Evolutionary conservation across 2,329 filamentous ascomycete genomes (phyloP), one percentile per base, ranked within the genome.

Genomic region (Sarocladiaceae sp.): DNA sequence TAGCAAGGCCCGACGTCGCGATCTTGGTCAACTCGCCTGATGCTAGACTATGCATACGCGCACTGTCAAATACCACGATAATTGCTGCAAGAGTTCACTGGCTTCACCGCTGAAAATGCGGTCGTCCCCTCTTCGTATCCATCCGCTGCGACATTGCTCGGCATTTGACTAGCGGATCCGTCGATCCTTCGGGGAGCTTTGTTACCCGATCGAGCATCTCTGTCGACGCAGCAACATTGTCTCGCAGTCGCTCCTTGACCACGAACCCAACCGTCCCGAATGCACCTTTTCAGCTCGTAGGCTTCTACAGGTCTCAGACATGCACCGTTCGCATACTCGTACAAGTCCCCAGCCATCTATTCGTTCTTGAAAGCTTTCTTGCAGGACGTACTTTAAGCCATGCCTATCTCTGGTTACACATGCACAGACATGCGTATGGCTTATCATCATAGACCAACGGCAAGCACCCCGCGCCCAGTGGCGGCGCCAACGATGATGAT

Each of bases 221-320:
- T 31, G 11, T 31, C 26, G 44, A 8, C 33, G 20, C 23, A n/a
- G 15, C n/a, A 25, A 18, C 13, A 22, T 29, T 42, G 26, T 48
- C 26, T 33, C 10, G 7, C 25, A 20, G 44, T 48, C 23, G 40
- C 40, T 12, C 26, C 3, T 33, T 26, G 22, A n/a, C 12, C 13
- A n/a, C 40, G 4, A 33, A 3, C 15, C 44, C 26, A 33, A 20
- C 28, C 44, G 4, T 8, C 7, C 15, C 13, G 2, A 28, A 33
- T 20, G 26, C 22, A 23, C 40, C 33, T 36, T 36, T 44, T 44
- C 40, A 44, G 40, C 40, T 44, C 40, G 40, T 23, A 28, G 40
- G 22, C 40, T 7, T 26, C 17, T 26, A 8, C 12, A 26, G 40
- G 40, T 44, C 40, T 44, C n/a, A 44, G 40, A 44, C 40, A 44